A percentile compares a stretch with the other conserved stretches of the same genome.
These are phyloP conservation scores for Trichosporon ovoides DNA, from an alignment of 1,284 basidiomycete species.

Conservation along the genomic window DNA sequence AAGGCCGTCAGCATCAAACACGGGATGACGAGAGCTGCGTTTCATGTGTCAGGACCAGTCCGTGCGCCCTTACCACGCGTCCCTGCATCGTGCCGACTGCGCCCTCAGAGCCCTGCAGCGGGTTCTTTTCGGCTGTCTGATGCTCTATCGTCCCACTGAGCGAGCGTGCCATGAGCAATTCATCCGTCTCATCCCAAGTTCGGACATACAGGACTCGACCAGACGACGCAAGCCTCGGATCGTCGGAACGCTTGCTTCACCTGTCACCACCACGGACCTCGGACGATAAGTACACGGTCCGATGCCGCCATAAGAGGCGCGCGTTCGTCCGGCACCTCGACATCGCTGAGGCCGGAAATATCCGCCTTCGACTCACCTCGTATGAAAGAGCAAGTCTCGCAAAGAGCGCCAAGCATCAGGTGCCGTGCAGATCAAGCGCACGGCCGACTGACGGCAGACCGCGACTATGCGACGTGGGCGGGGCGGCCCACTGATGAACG, in stretches of 20 bases:
- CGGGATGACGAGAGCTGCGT: conserved; percentile 4
- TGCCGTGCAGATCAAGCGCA: no score
- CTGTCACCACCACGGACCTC: neutral
- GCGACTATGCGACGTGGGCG: neutral
- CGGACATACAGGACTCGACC: neutral
- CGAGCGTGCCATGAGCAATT: neutral
- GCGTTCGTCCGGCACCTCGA: neutral
- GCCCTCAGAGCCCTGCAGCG: no score
- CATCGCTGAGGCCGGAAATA: no score
- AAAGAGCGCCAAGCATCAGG: no score
- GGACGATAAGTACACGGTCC: neutral
- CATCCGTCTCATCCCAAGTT: neutral
- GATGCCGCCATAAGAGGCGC: neutral
- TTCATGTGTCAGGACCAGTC: neutral
- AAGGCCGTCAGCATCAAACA: conserved; percentile 2
- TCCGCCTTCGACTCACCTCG: no score
- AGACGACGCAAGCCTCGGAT: conserved; percentile 3
- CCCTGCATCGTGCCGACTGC: neutral
- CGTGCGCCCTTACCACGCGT: neutral
- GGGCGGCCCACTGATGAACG: neutral
- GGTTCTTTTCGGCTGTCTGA: neutral
- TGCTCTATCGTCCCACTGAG: neutral
- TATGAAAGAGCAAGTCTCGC: no score
- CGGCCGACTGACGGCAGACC: neutral
- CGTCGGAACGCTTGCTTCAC: conserved; percentile 3